These are phyloP conservation scores for Clavispora carvajalis DNA, from an alignment of 805 yeast genomes.

Conservation along the genomic window DNA sequence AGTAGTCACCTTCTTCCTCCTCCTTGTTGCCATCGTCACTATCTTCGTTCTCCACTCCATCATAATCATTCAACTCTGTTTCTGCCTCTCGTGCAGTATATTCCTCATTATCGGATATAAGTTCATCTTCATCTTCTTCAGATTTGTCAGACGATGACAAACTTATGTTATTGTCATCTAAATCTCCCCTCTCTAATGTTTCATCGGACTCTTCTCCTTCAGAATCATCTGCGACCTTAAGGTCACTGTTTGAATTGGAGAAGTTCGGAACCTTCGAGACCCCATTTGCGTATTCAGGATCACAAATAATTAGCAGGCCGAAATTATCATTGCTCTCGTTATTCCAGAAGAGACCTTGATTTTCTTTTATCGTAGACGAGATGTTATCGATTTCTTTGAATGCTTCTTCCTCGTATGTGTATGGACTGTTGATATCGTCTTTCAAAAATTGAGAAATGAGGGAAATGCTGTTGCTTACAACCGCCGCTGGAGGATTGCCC, in stretches of 20 bases:
- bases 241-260: constrained; percentile 2
- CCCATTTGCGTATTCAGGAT: constrained; percentile 11
- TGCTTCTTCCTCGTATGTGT: constrained; percentile 54
- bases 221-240: constrained; percentile 12
- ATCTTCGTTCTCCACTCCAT: constrained; percentile 2
- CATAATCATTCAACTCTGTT: constrained; percentile 2
- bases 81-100: constrained; percentile 6
- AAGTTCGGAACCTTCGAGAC: constrained; percentile 2
- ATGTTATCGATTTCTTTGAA: constrained; percentile 39
- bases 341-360: not conserved
- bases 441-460: constrained; percentile 54
- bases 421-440: constrained; percentile 64
- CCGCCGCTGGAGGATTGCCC: constrained; percentile 6
- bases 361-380: not conserved
- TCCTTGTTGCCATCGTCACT: not conserved
- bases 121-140: constrained; percentile 9
- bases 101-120: constrained; percentile 9
- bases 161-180: constrained; percentile 6
- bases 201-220: constrained; percentile 10
- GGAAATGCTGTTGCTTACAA: constrained; percentile 46
- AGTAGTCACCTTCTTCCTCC: not conserved
- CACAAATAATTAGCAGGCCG: constrained; percentile 6
- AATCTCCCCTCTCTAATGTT: constrained; percentile 4
- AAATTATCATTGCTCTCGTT: not conserved
- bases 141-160: constrained; percentile 19